These are phyloP conservation scores for Populus alba DNA, from an alignment of 345 rosid species.

Conservation along the genomic window DNA sequence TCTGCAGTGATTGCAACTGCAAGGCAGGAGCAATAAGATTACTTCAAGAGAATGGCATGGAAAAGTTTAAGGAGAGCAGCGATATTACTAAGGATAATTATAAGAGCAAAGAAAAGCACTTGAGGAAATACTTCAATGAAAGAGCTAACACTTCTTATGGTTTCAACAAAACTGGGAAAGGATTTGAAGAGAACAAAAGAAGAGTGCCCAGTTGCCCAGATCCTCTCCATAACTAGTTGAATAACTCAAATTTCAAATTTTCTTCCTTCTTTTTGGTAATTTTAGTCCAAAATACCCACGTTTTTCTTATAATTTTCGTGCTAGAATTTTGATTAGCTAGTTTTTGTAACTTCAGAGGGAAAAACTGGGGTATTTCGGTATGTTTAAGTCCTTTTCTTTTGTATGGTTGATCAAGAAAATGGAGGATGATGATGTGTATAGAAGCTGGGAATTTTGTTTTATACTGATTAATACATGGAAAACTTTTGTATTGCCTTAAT, in stretches of 20 bases:
- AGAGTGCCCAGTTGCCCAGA: conserved; percentile 88
- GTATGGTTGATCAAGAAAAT: neutral
- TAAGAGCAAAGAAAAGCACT: conserved; percentile 22
- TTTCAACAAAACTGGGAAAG: conserved; percentile 36
- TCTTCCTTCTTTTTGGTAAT: neutral
- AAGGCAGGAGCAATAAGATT: conserved; percentile 51
- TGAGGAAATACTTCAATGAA: conserved; percentile 43
- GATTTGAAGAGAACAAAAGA: conserved; percentile 57
- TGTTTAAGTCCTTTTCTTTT: neutral
- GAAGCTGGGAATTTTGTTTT: conserved; percentile 13
- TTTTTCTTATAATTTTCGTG: conserved; percentile 39
- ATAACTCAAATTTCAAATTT: conserved; percentile 12
- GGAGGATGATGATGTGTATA: conserved; percentile 18
- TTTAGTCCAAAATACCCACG: conserved; percentile 58
- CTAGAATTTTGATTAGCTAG: neutral
- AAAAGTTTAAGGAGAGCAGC: neutral
- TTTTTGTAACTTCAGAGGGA: conserved; percentile 28
- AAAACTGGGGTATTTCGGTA: conserved; percentile 63
- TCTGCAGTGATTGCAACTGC: conserved; percentile 32
- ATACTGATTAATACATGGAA: neutral
- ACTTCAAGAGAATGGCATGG: conserved; percentile 24
- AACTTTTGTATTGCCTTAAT: conserved; percentile 3
- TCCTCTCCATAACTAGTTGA: conserved; percentile 82
- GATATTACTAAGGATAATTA: neutral
- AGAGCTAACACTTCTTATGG: conserved; percentile 8